phyloP scores from a whole-genome alignment of 257 asterid genomes.

The Ballota nigra region DNA sequence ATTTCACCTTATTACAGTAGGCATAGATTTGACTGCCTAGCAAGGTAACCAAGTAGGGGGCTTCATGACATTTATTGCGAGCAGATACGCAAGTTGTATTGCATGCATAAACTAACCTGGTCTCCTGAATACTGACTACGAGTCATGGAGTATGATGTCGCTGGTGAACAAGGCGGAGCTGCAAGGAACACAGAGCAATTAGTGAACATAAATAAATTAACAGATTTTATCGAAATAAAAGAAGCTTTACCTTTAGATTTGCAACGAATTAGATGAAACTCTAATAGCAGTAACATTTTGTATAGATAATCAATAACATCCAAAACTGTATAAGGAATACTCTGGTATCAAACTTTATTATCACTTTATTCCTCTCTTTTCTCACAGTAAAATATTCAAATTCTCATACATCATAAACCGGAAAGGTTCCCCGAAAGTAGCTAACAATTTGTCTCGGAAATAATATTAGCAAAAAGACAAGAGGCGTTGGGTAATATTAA shows the following conservation, averaged over 20 bases:
- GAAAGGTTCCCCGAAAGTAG: not conserved
- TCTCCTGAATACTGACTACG: slow-evolving; percentile 24
- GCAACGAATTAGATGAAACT: not conserved
- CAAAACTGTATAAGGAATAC: not conserved
- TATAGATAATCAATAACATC: not conserved
- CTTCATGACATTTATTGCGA: not conserved
- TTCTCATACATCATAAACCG: not conserved
- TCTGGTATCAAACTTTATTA: not conserved
- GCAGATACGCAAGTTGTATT: not conserved
- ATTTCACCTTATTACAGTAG: not conserved
- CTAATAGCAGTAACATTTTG: not conserved
- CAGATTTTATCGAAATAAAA: not conserved
- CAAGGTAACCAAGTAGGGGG: not conserved
- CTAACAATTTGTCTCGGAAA: not conserved
- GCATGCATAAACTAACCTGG: slow-evolving; percentile 34
- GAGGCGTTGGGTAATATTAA: not conserved
- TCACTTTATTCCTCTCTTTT: not conserved
- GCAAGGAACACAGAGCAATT: slow-evolving; percentile 18
- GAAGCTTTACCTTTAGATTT: not conserved
- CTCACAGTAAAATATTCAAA: not conserved
- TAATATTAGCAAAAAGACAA: not conserved
- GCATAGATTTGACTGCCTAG: not conserved
- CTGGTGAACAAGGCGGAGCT: slow-evolving; percentile 37
- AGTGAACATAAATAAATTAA: not conserved
- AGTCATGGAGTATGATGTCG: slow-evolving; percentile 23